Percentiles rank a stretch among this genome's conserved stretches.
phyloP scores from a whole-genome alignment of 768 basidiomycete species.

The Lactifluus rugatus region DNA sequence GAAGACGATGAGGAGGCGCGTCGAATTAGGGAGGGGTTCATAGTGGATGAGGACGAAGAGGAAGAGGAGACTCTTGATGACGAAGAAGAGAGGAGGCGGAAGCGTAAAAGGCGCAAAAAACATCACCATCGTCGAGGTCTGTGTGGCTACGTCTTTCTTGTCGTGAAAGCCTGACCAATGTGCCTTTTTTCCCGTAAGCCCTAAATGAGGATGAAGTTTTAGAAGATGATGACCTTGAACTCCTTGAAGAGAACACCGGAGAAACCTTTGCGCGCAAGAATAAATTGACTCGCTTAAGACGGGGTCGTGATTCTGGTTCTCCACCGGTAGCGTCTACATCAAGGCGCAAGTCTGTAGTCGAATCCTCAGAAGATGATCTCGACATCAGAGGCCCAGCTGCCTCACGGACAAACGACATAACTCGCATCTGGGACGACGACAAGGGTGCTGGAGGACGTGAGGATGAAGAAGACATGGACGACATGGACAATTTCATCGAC shows the following conservation, averaged over 20 bases:
- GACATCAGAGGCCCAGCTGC: constrained; percentile 43
- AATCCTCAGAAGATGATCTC: constrained; percentile 73
- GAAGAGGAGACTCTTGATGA: constrained; percentile 64
- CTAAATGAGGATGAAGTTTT: constrained; percentile 54
- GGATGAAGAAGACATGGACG: constrained; percentile 62
- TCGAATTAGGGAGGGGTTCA: constrained; percentile 78
- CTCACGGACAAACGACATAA: constrained; percentile 48
- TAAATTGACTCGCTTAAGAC: constrained; percentile 64
- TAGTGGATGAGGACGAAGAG: constrained; percentile 84
- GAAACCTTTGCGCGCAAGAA: constrained; percentile 52
- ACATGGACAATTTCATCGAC: constrained; percentile 68
- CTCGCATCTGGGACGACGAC: constrained; percentile 83
- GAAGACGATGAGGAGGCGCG: constrained; percentile 85
- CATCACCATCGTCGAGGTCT: constrained; percentile 53
- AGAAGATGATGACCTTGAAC: constrained; percentile 83
- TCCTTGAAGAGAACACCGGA: constrained; percentile 78
- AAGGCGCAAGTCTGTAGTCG: constrained; percentile 47
- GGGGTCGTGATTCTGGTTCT: constrained; percentile 64
- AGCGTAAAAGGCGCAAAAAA: constrained; percentile 58
- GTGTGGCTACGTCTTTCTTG: constrained; percentile 20
- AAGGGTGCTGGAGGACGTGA: constrained; percentile 35
- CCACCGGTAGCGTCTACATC: constrained; percentile 54
- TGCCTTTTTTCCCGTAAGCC: constrained; percentile 4
- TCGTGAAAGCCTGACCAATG: constrained; percentile 3
- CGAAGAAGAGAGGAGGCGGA: constrained; percentile 43